Conservation (phyloP, 768 basidiomycete species). For the Suillus clintonianus region DNA sequence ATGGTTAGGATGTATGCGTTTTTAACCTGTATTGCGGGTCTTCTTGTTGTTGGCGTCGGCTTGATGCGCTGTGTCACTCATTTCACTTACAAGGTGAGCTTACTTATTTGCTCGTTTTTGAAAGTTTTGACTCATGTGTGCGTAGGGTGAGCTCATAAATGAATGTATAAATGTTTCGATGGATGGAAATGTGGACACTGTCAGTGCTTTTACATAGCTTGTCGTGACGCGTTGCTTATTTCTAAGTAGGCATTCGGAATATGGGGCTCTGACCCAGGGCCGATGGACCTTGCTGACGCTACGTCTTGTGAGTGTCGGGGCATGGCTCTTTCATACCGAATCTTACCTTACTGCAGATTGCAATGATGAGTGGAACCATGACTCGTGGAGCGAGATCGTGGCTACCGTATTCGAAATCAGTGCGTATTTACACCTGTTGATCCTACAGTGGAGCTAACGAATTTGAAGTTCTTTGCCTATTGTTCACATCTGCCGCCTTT, state of each 20-base stretch:
- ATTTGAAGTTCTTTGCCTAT: slow-evolving; percentile 48
- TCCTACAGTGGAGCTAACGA: not conserved
- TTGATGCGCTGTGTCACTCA: slow-evolving; percentile 62
- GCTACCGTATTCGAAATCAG: slow-evolving; percentile 59
- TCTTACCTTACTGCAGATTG: slow-evolving; percentile 54
- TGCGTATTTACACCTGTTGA: slow-evolving; percentile 35
- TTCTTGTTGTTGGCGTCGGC: slow-evolving; percentile 53
- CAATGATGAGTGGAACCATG: slow-evolving; percentile 54
- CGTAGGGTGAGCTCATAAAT: slow-evolving; percentile 56
- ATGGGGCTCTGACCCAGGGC: slow-evolving; percentile 47
- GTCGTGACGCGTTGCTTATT: slow-evolving; percentile 23
- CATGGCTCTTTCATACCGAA: not conserved
- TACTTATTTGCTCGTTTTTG: slow-evolving; percentile 9
- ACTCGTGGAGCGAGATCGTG: slow-evolving; percentile 70
- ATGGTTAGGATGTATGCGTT: slow-evolving; percentile 60
- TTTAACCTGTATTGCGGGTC: slow-evolving; percentile 45
- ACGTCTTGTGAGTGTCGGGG: slow-evolving; percentile 41
- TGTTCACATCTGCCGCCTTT: slow-evolving; percentile 71
- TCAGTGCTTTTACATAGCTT: slow-evolving; percentile 19
- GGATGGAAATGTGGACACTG: slow-evolving; percentile 34
- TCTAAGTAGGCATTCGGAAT: slow-evolving; percentile 47
- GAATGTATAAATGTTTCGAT: slow-evolving; percentile 50
- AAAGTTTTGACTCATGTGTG: not conserved
- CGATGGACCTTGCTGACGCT: slow-evolving; percentile 43
- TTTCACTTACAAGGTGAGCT: slow-evolving; percentile 65